Conservation (phyloP, 2,329 filamentous ascomycete genomes). For the Juglanconis juglandina region DNA sequence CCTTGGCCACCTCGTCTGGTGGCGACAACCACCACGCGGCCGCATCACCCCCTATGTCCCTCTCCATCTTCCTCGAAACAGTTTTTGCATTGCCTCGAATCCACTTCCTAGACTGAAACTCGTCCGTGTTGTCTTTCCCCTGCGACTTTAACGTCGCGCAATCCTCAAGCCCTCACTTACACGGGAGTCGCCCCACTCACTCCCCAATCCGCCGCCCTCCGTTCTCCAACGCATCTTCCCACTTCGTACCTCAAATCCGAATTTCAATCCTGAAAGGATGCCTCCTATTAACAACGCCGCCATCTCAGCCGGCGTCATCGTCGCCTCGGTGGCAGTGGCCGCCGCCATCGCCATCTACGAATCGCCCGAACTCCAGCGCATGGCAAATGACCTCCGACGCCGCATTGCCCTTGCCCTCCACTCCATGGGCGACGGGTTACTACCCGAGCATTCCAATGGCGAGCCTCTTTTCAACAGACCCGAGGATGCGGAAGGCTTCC, state of each 20-base stretch:
- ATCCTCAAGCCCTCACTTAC: conserved; percentile 9
- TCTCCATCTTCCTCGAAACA: neutral
- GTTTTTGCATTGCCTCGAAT: neutral
- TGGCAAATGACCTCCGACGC: conserved; percentile 58
- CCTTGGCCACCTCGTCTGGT: neutral
- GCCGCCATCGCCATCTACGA: conserved; percentile 61
- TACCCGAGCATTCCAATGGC: conserved; percentile 35
- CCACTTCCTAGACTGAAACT: neutral
- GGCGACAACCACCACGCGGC: neutral
- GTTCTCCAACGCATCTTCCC: conserved; percentile 3
- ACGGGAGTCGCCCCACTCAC: conserved; percentile 6
- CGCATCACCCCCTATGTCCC: neutral
- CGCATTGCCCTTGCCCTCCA: conserved; percentile 59
- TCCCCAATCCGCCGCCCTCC: conserved; percentile 1
- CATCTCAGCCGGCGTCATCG: conserved; percentile 56
- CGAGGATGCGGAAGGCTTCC: conserved; percentile 63
- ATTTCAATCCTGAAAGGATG: conserved; percentile 35
- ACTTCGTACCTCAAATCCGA: neutral
- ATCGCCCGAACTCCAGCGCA: conserved; percentile 59
- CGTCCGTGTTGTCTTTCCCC: neutral
- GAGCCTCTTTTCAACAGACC: conserved; percentile 62
- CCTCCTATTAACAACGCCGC: conserved; percentile 54
- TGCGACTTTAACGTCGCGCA: neutral
- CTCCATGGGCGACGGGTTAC: conserved; percentile 55
- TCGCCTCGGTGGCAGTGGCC: conserved; percentile 54